Evolutionary conservation across 2,329 filamentous ascomycete genomes (phyloP).

Genomic region (Pseudopithomyces maydicus): DNA sequence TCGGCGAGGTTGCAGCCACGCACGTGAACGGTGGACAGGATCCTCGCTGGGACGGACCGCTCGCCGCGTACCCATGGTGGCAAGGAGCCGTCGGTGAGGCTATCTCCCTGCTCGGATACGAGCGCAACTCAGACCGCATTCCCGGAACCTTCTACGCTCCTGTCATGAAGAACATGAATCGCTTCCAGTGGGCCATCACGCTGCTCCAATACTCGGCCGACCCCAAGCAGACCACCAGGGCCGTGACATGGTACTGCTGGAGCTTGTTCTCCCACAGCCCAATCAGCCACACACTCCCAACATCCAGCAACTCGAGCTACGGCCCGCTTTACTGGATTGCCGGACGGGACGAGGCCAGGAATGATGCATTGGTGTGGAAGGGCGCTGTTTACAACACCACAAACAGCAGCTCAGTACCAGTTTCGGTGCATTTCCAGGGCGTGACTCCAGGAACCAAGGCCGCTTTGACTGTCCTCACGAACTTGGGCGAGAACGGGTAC

Average conservation of each 20-base stretch:
- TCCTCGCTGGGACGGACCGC: conserved; percentile 29
- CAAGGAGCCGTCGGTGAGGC: conserved; percentile 67
- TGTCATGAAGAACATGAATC: conserved; percentile 41
- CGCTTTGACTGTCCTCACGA: conserved; percentile 51
- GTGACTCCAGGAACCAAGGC: conserved; percentile 31
- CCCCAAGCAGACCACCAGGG: conserved; percentile 34
- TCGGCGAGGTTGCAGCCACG: conserved; percentile 44
- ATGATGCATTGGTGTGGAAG: conserved; percentile 49
- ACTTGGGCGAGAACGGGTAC: conserved; percentile 44
- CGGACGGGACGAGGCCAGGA: conserved; percentile 40
- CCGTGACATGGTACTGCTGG: conserved; percentile 41
- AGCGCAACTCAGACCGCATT: conserved; percentile 67
- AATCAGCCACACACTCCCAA: conserved; percentile 53
- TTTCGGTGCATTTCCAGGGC: conserved; percentile 36
- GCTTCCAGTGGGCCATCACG: conserved; percentile 44
- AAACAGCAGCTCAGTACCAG: conserved; percentile 23
- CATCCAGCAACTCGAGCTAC: conserved; percentile 40
- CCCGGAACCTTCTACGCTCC: conserved; percentile 52
- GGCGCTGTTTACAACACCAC: conserved; percentile 57
- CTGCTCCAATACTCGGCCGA: conserved; percentile 50
- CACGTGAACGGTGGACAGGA: conserved; percentile 35
- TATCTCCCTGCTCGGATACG: conserved; percentile 67
- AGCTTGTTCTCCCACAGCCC: conserved; percentile 49
- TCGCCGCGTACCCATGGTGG: conserved; percentile 44
- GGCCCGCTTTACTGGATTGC: conserved; percentile 54